Evolutionary conservation across 345 rosid genomes (phyloP).

Genomic region (Populus ilicifolia): DNA sequence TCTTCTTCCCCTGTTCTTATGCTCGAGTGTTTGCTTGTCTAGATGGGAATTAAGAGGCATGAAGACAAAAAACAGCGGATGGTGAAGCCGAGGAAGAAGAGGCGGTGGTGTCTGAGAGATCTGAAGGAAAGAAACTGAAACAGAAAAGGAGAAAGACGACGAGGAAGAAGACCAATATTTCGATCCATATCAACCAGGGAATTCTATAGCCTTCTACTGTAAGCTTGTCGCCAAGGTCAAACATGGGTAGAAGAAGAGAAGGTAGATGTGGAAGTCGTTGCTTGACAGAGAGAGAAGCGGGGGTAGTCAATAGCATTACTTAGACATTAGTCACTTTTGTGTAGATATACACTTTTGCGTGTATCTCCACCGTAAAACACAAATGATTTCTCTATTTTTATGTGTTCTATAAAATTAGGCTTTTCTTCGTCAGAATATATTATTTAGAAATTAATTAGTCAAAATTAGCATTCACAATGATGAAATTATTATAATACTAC

Average conservation of each 20-base stretch:
- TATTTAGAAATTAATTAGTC: too few species aligned
- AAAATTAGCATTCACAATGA: too few species aligned
- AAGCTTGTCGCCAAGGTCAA: slow-evolving; percentile 51
- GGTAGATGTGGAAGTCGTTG: not conserved
- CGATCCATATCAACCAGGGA: slow-evolving; percentile 85
- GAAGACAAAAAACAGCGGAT: not conserved
- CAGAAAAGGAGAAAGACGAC: slow-evolving; percentile 54
- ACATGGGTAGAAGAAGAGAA: slow-evolving; percentile 22
- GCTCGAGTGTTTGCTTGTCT: slow-evolving; percentile 3
- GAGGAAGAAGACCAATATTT: slow-evolving; percentile 58
- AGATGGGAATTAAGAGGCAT: not conserved
- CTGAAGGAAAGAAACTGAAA: slow-evolving; percentile 34
- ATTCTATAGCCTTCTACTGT: slow-evolving; percentile 48
- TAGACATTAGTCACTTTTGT: too few species aligned
- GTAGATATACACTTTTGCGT: too few species aligned
- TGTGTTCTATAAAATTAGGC: too few species aligned
- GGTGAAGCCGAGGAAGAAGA: slow-evolving; percentile 20
- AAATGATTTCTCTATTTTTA: too few species aligned
- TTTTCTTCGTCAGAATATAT: too few species aligned
- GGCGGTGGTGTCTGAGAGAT: slow-evolving; percentile 18
- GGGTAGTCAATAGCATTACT: not conserved
- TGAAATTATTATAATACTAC: too few species aligned
- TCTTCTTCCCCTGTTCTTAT: too few species aligned
- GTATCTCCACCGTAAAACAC: too few species aligned
- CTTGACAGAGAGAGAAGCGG: not conserved